Evolutionary conservation across 2,329 filamentous ascomycete genomes (phyloP), one percentile per base, ranked within the genome.

Genomic region (Aspergillus awamori): DNA sequence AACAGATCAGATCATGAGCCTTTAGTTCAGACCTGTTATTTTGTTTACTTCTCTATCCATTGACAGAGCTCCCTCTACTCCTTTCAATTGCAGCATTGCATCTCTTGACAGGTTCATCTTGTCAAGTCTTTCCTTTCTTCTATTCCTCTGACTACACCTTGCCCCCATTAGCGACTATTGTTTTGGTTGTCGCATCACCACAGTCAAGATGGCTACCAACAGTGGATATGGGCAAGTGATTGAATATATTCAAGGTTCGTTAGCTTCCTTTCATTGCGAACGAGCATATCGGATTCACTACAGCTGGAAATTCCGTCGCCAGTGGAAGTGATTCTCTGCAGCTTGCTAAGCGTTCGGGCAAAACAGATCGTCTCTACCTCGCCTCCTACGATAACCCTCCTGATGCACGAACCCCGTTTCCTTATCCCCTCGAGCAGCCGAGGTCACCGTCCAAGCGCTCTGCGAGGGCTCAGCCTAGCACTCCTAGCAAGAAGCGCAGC

Each of bases 171-270:
- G 48, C 48, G 57, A 45, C 20, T 24, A 56, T 63, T 62, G 58
- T 63, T 65, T 58, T 65, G 45, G 43, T 54, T 58, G 45, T 28
- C 54, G 58, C 52, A 63, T 43, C 41, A 49, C 43, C 48, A 49
- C 58, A 61, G 68, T 63, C 73, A 86, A 77, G 68, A 79, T 79
- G 75, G 78, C 77, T 70, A 77, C 74, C 69, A 79, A 80, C 70
- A 80, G 81, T 53, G 80, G 85, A 78, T 86, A 91, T 81, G 93
- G 92, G 65, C 92, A 96, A 81, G 88, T 97, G 70, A 93, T 97
- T 75, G 93, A 97, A 82, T 97, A 97, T 79, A 96, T 97, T 72
- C 91, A 93, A 82, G 91, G 93, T 96, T 84, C 72, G 86, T 81
- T 57, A 61, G 24, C n/a, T 59, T 36, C 28, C 43, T 51, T 60